These are phyloP conservation scores for Alnus rubra DNA, from an alignment of 306 rosid species.

Conservation along the genomic window DNA sequence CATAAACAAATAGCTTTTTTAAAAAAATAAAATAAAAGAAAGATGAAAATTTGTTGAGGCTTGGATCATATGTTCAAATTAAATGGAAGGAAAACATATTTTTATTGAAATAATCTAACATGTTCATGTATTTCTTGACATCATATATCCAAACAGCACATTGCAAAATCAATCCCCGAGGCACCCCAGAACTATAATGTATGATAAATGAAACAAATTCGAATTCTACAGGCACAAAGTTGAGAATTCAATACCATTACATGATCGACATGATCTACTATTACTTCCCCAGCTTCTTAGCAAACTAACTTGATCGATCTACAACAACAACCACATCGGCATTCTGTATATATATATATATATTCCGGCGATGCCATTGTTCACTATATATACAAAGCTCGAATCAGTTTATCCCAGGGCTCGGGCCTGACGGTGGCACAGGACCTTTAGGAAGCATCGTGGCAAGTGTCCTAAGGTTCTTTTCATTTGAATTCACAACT, in stretches of 20 bases:
- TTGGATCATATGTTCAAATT: too few species aligned
- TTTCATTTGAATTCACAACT: background rate
- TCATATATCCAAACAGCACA: background rate
- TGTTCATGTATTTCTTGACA: background rate
- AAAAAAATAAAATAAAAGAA: too few species aligned
- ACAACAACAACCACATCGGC: background rate
- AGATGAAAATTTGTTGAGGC: too few species aligned
- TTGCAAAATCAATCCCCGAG: background rate
- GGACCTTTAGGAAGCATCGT: constrained; percentile 34
- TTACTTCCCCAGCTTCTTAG: background rate
- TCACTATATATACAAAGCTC: background rate
- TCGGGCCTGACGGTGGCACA: constrained; percentile 33
- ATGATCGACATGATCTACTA: too few species aligned
- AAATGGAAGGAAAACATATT: too few species aligned
- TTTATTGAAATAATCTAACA: too few species aligned
- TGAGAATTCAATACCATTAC: too few species aligned
- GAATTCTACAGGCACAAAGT: background rate
- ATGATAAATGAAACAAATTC: background rate
- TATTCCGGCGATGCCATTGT: too few species aligned
- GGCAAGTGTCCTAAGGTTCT: background rate
- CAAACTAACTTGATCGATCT: background rate
- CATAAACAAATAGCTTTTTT: too few species aligned
- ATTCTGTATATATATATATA: too few species aligned
- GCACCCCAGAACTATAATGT: background rate
- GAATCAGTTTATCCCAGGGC: constrained; percentile 27